A percentile compares a stretch with the other conserved stretches of the same genome.
Conservation (phyloP, 768 basidiomycete species). For the Termitomyces sp. region DNA sequence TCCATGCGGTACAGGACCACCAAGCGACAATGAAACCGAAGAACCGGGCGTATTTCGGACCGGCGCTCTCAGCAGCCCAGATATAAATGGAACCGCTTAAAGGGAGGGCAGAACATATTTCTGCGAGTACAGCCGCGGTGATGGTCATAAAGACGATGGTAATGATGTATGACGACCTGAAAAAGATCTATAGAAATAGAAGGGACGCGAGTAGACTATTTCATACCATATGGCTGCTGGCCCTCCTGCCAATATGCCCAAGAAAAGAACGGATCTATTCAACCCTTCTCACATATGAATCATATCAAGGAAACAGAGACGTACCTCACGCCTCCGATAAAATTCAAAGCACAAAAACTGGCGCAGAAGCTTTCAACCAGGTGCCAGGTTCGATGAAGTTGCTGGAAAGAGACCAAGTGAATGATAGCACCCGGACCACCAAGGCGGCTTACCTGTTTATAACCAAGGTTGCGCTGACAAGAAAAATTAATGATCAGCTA, state of each 20-base stretch:
- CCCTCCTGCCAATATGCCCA: slow-evolving; percentile 81
- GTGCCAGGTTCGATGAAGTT: slow-evolving; percentile 84
- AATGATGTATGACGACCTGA: slow-evolving; percentile 79
- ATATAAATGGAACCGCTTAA: slow-evolving; percentile 91
- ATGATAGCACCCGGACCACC: slow-evolving; percentile 1
- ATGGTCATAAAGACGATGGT: slow-evolving; percentile 86
- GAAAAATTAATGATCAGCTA: slow-evolving; percentile 43
- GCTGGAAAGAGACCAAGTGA: slow-evolving; percentile 36
- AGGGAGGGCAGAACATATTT: slow-evolving; percentile 86
- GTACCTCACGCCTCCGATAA: slow-evolving; percentile 83
- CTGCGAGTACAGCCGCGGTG: slow-evolving; percentile 81
- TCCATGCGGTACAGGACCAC: slow-evolving; percentile 96
- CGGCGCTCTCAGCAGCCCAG: slow-evolving; percentile 92
- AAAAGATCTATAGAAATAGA: slow-evolving; percentile 8
- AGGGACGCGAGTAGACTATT: neutral
- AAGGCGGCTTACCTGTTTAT: slow-evolving; percentile 57
- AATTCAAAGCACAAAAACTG: slow-evolving; percentile 86
- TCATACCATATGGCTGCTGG: slow-evolving; percentile 81
- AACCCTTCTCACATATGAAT: neutral
- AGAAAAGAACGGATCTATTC: slow-evolving; percentile 66
- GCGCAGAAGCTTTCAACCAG: slow-evolving; percentile 82
- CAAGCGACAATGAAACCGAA: slow-evolving; percentile 88
- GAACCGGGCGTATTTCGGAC: slow-evolving; percentile 80
- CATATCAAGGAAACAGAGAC: slow-evolving; percentile 7
- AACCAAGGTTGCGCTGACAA: slow-evolving; percentile 65